Conservation (phyloP, 2,329 filamentous ascomycete species). For the Fusarium sp. region DNA sequence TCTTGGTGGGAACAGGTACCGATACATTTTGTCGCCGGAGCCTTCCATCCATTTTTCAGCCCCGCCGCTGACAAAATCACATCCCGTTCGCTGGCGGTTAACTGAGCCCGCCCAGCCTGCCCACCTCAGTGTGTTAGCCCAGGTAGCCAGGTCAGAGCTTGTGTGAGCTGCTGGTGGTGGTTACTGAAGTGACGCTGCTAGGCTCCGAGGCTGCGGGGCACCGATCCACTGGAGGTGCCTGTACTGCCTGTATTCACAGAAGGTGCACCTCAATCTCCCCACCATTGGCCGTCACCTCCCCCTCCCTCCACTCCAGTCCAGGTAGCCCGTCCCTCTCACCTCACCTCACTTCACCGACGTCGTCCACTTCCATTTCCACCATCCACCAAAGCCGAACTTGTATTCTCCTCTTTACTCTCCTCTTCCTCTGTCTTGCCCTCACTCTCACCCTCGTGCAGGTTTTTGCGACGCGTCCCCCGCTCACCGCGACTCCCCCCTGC, state of each 20-base stretch:
- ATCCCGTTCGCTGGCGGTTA: background rate
- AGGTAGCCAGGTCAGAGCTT: background rate
- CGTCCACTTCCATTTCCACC: conserved; percentile 38
- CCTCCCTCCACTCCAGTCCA: conserved; percentile 12
- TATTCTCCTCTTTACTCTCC: conserved; percentile 31
- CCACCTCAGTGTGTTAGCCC: background rate
- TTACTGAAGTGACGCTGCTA: conserved; percentile 9
- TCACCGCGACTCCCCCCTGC: conserved; percentile 4
- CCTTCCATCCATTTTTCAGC: background rate
- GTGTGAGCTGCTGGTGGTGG: conserved; percentile 5
- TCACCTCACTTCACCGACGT: conserved; percentile 45
- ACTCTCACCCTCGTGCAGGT: conserved; percentile 19
- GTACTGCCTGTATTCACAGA: conserved; percentile 31
- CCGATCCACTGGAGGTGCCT: conserved; percentile 30
- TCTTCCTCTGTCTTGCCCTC: conserved; percentile 23
- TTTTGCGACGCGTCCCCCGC: conserved; percentile 27
- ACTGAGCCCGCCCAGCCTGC: background rate
- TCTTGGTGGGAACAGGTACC: conserved; percentile 17
- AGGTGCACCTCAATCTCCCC: conserved; percentile 29
- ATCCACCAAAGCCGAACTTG: conserved; percentile 36
- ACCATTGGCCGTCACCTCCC: conserved; percentile 27
- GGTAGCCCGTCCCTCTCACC: conserved; percentile 31
- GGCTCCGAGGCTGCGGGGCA: conserved; percentile 30
- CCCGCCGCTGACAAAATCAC: conserved; percentile 38
- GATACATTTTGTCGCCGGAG: conserved; percentile 6